Percentiles rank a stretch among this genome's conserved stretches.
phyloP scores from a whole-genome alignment of 352 stramenopile species.

The Albugo laibachii region DNA sequence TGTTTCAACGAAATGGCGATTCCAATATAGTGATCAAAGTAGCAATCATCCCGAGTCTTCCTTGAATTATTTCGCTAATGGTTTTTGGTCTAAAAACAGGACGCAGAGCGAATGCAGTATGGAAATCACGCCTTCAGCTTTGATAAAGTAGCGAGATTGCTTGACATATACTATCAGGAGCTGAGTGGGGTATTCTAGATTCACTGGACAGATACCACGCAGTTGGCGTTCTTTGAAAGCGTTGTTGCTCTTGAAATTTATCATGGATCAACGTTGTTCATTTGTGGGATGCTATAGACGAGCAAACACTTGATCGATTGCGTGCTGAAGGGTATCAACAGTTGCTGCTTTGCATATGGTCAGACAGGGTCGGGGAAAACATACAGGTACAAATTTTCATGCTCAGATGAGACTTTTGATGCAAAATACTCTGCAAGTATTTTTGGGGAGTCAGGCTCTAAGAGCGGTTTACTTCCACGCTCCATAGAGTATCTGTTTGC shows the following conservation, averaged over 20 bases:
- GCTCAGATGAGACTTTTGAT: neutral
- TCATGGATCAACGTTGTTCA: neutral
- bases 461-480: slow-evolving; percentile 69
- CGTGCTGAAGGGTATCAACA: slow-evolving; percentile 82
- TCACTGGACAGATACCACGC: slow-evolving; percentile 63
- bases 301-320: slow-evolving; percentile 80
- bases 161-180: neutral
- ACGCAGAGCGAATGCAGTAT: slow-evolving; percentile 71
- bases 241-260: slow-evolving; percentile 9
- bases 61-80: too few species aligned
- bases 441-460: slow-evolving; percentile 75
- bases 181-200: slow-evolving; percentile 15
- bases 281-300: slow-evolving; percentile 14
- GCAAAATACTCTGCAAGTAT: slow-evolving; percentile 21
- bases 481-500: slow-evolving; percentile 82
- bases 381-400: slow-evolving; percentile 33
- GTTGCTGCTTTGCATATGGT: slow-evolving; percentile 86
- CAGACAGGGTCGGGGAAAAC: slow-evolving; percentile 75
- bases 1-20: slow-evolving; percentile 69
- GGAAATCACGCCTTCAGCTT: slow-evolving; percentile 76
- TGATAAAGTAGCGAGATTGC: slow-evolving; percentile 24
- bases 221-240: slow-evolving; percentile 47
- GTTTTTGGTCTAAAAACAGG: too few species aligned
- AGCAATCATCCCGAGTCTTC: neutral
- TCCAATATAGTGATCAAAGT: slow-evolving; percentile 74